Conservation (phyloP, 2,329 filamentous ascomycete genomes). For the Penicillium sumatraense region DNA sequence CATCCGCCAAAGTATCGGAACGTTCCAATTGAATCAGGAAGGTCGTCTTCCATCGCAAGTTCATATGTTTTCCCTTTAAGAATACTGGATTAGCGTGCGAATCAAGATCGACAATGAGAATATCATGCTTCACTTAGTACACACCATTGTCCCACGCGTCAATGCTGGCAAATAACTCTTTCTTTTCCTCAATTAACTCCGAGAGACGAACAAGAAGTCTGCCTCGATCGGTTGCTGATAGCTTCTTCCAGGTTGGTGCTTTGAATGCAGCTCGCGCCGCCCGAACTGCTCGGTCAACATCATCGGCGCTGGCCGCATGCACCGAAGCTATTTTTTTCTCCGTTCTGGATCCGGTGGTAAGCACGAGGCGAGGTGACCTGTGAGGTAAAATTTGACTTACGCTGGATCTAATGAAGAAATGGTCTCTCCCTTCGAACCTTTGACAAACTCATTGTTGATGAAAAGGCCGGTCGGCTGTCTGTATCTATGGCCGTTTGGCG, state of each 20-base stretch:
- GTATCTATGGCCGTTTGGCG: slow-evolving; percentile 72
- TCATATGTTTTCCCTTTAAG: not conserved
- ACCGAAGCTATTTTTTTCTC: slow-evolving; percentile 70
- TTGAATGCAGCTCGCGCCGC: slow-evolving; percentile 72
- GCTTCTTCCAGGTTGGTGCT: slow-evolving; percentile 66
- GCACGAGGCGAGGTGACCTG: not conserved
- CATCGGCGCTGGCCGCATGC: slow-evolving; percentile 66
- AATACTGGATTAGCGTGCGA: too few relatives aligned
- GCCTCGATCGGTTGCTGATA: slow-evolving; percentile 48
- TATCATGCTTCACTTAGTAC: not conserved
- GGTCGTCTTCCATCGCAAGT: slow-evolving; percentile 4
- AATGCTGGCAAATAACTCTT: slow-evolving; percentile 31
- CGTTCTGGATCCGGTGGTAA: not conserved
- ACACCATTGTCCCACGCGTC: slow-evolving; percentile 32
- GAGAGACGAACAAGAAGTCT: slow-evolving; percentile 32
- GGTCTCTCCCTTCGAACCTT: slow-evolving; percentile 58
- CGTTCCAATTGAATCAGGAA: slow-evolving; percentile 8
- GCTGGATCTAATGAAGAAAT: slow-evolving; percentile 63
- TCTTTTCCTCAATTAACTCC: slow-evolving; percentile 32
- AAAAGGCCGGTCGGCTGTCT: slow-evolving; percentile 67
- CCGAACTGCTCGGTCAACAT: slow-evolving; percentile 70
- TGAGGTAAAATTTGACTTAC: slow-evolving; percentile 4
- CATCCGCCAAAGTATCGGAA: slow-evolving; percentile 77
- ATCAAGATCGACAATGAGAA: too few relatives aligned
- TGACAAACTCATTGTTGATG: slow-evolving; percentile 50